A percentile compares a stretch with the other conserved stretches of the same genome.
phyloP scores from a whole-genome alignment of 1,284 basidiomycete species.

The Fomitopsis palustris region DNA sequence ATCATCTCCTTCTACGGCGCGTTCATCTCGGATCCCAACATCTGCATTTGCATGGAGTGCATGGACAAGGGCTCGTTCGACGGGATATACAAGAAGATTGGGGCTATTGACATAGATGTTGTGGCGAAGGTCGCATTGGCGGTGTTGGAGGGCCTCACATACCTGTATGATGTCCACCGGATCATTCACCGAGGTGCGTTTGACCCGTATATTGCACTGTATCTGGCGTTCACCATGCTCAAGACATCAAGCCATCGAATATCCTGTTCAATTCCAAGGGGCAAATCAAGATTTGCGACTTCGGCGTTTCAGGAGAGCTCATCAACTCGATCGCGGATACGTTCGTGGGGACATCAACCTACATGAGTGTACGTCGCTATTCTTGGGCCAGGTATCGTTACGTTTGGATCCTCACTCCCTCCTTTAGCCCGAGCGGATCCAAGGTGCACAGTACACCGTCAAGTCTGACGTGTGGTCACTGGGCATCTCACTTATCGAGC shows the following conservation, averaged over 20 bases:
- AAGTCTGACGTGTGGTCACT: constrained; percentile 98
- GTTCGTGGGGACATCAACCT: constrained; percentile 97
- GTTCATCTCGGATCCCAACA: constrained; percentile 93
- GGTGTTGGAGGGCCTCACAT: constrained; percentile 93
- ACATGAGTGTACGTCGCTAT: constrained; percentile 87
- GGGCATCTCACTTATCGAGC: constrained; percentile 92
- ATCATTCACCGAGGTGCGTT: constrained; percentile 93
- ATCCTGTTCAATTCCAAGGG: constrained; percentile 93
- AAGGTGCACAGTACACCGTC: constrained; percentile 95
- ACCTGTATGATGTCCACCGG: constrained; percentile 98
- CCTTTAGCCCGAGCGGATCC: constrained; percentile 92
- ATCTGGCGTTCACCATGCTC: not conserved
- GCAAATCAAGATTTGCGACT: constrained; percentile 98
- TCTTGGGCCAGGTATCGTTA: constrained; percentile 36
- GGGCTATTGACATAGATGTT: constrained; percentile 85
- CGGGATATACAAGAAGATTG: constrained; percentile 91
- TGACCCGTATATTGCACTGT: not conserved
- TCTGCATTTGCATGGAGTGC: constrained; percentile 98
- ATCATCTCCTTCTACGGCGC: constrained; percentile 98
- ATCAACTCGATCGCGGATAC: constrained; percentile 99
- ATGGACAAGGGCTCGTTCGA: constrained; percentile 94
- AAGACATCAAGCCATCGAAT: constrained; percentile 99
- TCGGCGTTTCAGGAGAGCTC: constrained; percentile 97
- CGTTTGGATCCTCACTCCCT: not conserved
- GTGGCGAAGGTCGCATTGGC: constrained; percentile 89